Evolutionary conservation across 2,329 filamentous ascomycete species (phyloP).

Genomic region (Microdochium bolleyi): DNA sequence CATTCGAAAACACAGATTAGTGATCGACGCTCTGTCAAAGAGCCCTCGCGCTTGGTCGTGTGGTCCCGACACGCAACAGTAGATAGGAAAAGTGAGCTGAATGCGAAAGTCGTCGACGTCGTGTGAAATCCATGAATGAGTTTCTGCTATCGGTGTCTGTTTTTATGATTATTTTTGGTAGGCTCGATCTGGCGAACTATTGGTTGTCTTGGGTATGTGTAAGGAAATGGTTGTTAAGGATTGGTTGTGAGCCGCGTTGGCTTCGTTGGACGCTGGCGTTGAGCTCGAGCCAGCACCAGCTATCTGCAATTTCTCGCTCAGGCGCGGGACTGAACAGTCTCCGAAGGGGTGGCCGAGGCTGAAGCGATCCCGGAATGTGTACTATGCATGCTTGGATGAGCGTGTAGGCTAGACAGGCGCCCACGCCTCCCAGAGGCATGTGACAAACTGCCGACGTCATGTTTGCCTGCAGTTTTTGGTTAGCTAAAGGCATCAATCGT

Average conservation of each 20-base stretch:
- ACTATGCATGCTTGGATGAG: background rate
- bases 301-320: too few relatives aligned
- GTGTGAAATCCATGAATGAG: background rate
- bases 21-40: background rate
- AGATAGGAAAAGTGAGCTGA: background rate
- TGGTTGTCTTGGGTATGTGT: background rate
- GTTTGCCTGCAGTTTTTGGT: conserved; percentile 50
- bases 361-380: background rate
- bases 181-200: background rate
- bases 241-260: background rate
- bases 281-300: background rate
- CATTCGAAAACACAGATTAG: background rate
- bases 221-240: background rate
- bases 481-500: conserved; percentile 11
- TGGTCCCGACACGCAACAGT: background rate
- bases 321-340: too few relatives aligned
- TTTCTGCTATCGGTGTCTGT: too few relatives aligned
- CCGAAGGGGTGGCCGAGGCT: too few relatives aligned
- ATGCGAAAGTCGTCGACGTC: background rate
- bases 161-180: too few relatives aligned
- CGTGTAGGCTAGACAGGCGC: background rate
- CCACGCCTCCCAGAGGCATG: conserved; percentile 10
- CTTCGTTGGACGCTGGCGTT: background rate
- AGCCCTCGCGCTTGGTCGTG: background rate
- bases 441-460: conserved; percentile 59